Base-by-base conservation (phyloP, 228 moss, liverwort and hornwort species). In the Sphagnum magellanicum region DNA sequence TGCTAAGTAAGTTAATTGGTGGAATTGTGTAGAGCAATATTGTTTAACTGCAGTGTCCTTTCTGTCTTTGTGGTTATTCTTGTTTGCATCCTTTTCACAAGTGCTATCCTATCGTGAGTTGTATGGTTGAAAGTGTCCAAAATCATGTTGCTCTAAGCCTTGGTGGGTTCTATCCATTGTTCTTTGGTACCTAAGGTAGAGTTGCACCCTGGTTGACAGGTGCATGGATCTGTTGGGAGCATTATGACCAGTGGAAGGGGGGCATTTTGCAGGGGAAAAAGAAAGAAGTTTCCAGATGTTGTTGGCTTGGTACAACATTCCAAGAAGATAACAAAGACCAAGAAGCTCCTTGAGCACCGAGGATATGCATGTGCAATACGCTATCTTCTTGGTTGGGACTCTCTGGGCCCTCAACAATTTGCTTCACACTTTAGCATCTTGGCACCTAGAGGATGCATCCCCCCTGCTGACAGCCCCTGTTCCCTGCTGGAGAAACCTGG, bases 251-350 rank as follows among this genome's bases (percentile, higher is more conserved):
- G 55, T 8, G 55, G 55, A 55, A 55, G 12, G 55, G 55, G 55
- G 55, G 8, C 11, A 62, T 70, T 61, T 17, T 60, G 48, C 61
- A 70, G 70, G 70, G 52, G n/a, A 16, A 73, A 57, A 57, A 62
- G 15, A 16, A 73, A 67, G 67, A 73, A 73, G 51, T 73, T 64
- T 51, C 67, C 61, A 60, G 61, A 73, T 51, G 67, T 73, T 46
- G 67, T 60, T 58, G 51, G 73, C 13, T 59, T 73, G 67, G 50
- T 73, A 51, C 73, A 73, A 60, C 73, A 73, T 73, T 60, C 73
- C 4, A 65, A 50, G 9, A 73, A 73, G 13, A 52, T 73, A 6
- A 59, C 9, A 0, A 73, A 64, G 59, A 73, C 67, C 14, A 73
- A 61, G 50, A 73, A 67, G 66, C 32, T 67, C 32, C 52, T 7